phyloP scores from a whole-genome alignment of 1,284 basidiomycete genomes.

The Trametes versicolor region DNA sequence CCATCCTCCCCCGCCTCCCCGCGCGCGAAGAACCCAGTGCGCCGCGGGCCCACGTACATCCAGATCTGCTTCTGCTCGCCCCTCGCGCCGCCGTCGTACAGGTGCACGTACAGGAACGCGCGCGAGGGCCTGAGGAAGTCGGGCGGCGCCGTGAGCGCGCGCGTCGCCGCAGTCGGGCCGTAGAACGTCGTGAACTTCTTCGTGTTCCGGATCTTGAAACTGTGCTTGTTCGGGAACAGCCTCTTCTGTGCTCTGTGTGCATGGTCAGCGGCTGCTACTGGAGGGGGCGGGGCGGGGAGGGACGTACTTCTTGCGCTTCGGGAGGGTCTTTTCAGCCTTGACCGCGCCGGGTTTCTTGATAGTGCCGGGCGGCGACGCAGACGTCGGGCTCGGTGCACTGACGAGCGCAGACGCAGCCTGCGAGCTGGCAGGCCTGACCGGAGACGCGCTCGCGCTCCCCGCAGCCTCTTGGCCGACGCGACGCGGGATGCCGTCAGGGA shows the following conservation, averaged over 20 bases:
- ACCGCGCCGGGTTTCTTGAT: background rate
- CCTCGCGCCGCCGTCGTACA: background rate
- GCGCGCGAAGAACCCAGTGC: background rate
- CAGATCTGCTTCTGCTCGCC: conserved; percentile 15
- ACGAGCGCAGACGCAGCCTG: too few species aligned
- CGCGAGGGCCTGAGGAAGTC: conserved; percentile 13
- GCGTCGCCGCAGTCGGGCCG: conserved; percentile 8
- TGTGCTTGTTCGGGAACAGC: conserved; percentile 8
- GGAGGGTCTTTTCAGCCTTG: background rate
- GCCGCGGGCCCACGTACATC: conserved; percentile 16
- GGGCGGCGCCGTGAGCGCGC: conserved; percentile 12
- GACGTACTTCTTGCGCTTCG: background rate
- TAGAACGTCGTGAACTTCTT: conserved; percentile 16
- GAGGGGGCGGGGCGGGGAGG: background rate
- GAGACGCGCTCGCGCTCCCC: background rate
- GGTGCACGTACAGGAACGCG: conserved; percentile 25
- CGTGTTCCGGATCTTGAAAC: conserved; percentile 24
- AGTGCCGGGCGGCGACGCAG: too few species aligned
- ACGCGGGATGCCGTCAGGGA: background rate
- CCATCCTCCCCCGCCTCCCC: background rate
- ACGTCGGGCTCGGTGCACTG: too few species aligned
- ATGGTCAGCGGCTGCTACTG: background rate
- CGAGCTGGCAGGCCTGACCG: background rate
- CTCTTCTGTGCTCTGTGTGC: background rate
- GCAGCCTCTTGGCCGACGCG: background rate